Base-by-base conservation (phyloP, 306 rosid species). In the Alnus rubra region DNA sequence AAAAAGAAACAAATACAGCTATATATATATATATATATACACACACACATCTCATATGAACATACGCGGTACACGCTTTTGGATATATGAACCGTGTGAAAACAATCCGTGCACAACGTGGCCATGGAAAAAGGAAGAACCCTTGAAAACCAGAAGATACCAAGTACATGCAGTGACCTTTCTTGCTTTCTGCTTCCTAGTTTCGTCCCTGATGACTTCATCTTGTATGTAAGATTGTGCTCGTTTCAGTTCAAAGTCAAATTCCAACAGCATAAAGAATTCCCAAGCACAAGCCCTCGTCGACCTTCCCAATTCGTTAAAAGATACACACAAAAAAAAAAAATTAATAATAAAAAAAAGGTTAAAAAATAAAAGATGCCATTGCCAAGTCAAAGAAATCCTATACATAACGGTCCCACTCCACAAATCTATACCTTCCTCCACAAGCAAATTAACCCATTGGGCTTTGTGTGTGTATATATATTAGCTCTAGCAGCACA, bases 361-460 rank as follows among this genome's bases (percentile, higher is more conserved):
- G 18, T 5, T 33, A 2, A 6, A n/a, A 18, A 13, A 42, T 16
- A 44, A 47, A 58, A 9, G n/a, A n/a, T n/a, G n/a, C n/a, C 2
- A 60, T 15, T 23, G 75, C 69, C 37, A 60, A 86, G 89, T 87
- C 98, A 93, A 88, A 85, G 80, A 42, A 74, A 39, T 37, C 73
- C 12, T 76, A 70, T n/a, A n/a, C n/a, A n/a, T 30, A 51, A 60
- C 62, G 83, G 37, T 81, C 86, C 89, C 85, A 86, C 48, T 63
- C 9, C 74, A 70, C 8, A 76, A 76, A 54, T 83, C 77, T 75
- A 33, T 86, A 87, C 90, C 89, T 88, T 85, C 90, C 76, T 69
- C 71, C 49, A 28, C 79, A 56, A 8, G 52, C 45, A 11, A 42
- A 42, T 42, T 5, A 7, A 23, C 47, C 39, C 19, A 16, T 52